Evolutionary conservation across 2,329 filamentous ascomycete species (phyloP).

Genomic region (Delphinella strobiligena): DNA sequence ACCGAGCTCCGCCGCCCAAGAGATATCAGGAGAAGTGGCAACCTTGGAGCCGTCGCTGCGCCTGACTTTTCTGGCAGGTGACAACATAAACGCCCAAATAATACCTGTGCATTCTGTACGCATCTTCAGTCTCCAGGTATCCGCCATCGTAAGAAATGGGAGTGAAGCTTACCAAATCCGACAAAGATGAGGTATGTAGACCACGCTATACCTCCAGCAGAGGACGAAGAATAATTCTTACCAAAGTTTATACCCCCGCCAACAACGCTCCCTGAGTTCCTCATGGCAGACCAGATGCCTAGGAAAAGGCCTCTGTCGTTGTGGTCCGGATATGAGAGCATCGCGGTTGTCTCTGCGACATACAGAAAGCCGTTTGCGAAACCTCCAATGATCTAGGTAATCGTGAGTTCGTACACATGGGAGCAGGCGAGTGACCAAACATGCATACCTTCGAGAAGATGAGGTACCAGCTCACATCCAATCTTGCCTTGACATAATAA

Average conservation of each 20-base stretch:
- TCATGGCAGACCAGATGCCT: conserved; percentile 23
- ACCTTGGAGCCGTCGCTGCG: conserved; percentile 16
- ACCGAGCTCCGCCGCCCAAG: conserved; percentile 13
- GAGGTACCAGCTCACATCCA: conserved; percentile 20
- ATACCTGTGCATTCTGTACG: conserved; percentile 18
- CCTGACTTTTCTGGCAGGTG: conserved; percentile 15
- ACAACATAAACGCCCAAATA: conserved; percentile 19
- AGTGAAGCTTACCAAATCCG: conserved; percentile 14
- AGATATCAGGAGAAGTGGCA: conserved; percentile 8
- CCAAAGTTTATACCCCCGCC: conserved; percentile 25
- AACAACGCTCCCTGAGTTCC: conserved; percentile 22
- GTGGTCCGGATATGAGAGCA: conserved; percentile 24
- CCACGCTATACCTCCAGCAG: conserved; percentile 19
- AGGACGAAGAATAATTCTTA: conserved; percentile 14
- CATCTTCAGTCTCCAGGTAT: neutral
- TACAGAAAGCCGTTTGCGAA: conserved; percentile 14
- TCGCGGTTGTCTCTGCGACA: conserved; percentile 25
- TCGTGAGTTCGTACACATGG: no score
- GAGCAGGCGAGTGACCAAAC: no score
- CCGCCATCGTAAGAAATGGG: neutral
- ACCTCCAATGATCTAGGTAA: neutral
- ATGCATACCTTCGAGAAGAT: conserved; percentile 21
- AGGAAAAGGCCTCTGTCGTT: conserved; percentile 24
- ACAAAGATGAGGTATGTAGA: conserved; percentile 21
- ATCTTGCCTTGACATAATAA: conserved; percentile 23